Evolutionary conservation across 139 green algal species (phyloP).

Genomic region (Chlorella sorokiniana): DNA sequence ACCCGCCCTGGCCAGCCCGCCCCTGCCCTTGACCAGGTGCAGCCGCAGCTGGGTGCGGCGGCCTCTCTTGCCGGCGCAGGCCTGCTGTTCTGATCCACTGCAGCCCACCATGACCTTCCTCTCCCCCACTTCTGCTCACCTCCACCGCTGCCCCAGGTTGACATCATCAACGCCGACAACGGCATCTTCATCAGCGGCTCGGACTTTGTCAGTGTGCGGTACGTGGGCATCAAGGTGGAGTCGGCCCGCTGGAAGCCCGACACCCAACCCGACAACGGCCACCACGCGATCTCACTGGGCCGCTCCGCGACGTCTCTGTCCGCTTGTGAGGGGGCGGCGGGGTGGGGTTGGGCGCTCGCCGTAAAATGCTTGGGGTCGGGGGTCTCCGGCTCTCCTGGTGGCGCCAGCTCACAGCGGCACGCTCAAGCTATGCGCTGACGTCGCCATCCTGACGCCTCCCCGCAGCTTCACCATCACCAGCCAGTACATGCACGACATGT

Average conservation of each 20-base stretch:
- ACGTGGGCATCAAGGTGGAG: neutral
- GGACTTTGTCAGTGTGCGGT: neutral
- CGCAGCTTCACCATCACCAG: neutral
- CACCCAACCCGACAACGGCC: neutral
- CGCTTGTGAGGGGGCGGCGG: too few species aligned
- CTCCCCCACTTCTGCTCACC: neutral
- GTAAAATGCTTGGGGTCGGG: too few species aligned
- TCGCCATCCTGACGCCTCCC: neutral
- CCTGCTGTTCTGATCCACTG: neutral
- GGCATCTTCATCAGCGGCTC: neutral
- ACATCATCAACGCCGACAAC: constrained; percentile 17
- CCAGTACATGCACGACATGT: constrained; percentile 14
- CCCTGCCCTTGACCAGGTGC: neutral
- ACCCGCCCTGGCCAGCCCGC: neutral
- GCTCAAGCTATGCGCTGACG: neutral
- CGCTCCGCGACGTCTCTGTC: constrained; percentile 2
- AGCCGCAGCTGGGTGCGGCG: neutral
- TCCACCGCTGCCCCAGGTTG: neutral
- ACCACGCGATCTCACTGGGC: neutral
- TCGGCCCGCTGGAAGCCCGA: neutral
- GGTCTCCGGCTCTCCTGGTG: neutral
- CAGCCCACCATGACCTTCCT: neutral
- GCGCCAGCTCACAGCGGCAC: neutral
- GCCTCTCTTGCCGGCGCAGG: neutral
- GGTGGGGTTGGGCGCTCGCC: too few species aligned